Evolutionary conservation across 116 monocot species (phyloP).

Genomic region (Posidonia oceanica): DNA sequence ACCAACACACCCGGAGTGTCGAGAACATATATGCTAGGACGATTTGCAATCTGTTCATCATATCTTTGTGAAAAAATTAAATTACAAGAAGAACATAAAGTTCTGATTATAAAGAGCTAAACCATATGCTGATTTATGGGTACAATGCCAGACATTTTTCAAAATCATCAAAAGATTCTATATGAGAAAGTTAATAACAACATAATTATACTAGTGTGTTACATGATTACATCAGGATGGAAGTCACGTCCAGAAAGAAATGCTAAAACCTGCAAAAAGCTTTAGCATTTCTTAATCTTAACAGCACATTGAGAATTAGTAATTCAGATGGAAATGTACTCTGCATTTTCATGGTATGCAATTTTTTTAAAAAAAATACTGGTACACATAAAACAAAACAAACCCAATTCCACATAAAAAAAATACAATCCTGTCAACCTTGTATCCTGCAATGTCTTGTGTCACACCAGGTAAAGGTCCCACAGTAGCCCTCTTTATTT

Average conservation of each 20-base stretch:
- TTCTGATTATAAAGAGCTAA: background rate
- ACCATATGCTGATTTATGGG: background rate
- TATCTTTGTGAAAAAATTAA: background rate
- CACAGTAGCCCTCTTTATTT: constrained; percentile 78
- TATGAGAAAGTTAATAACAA: too few relatives aligned
- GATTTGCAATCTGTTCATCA: constrained; percentile 59
- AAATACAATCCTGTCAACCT: constrained; percentile 27
- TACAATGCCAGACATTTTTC: background rate
- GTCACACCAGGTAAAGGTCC: constrained; percentile 96
- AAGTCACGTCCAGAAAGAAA: too few relatives aligned
- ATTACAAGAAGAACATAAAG: background rate
- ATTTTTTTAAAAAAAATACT: background rate
- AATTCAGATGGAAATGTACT: background rate
- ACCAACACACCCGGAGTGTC: constrained; percentile 93
- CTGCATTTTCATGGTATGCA: background rate
- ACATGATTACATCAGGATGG: too few relatives aligned
- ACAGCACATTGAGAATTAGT: background rate
- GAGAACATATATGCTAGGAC: constrained; percentile 96
- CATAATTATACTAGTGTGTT: too few relatives aligned
- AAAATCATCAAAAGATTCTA: too few relatives aligned
- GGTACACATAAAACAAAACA: background rate
- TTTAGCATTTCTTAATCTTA: background rate
- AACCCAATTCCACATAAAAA: background rate
- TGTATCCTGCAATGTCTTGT: constrained; percentile 91
- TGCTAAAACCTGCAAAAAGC: too few relatives aligned